Conservation (phyloP, 202 grass and related monocot genomes). For the Dendrocalamus latiflorus region DNA sequence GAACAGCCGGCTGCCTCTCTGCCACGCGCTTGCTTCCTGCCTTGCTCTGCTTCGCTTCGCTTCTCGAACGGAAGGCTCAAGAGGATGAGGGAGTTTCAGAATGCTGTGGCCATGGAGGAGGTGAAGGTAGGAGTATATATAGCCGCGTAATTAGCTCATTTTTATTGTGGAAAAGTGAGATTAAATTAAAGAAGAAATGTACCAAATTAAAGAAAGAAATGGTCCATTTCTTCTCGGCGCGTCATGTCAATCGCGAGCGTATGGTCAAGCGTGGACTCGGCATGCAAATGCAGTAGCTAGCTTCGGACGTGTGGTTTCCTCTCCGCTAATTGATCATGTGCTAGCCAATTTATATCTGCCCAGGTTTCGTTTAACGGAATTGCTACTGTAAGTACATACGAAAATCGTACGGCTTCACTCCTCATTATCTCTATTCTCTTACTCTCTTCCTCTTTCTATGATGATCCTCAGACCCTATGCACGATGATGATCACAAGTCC, state of each 20-base stretch:
- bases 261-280: not conserved
- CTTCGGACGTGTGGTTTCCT: not conserved
- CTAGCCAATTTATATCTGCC: not conserved
- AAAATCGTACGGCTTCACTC: no score
- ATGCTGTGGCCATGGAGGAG: not conserved
- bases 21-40: not conserved
- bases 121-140: not conserved
- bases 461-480: no score
- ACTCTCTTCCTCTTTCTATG: no score
- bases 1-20: not conserved
- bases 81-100: not conserved
- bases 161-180: not conserved
- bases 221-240: not conserved
- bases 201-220: not conserved
- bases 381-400: no score
- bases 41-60: not conserved
- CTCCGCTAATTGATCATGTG: not conserved
- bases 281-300: not conserved
- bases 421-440: no score
- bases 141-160: not conserved
- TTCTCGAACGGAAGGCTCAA: not conserved
- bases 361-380: not conserved
- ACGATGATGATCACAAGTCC: no score
- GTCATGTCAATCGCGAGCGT: not conserved
- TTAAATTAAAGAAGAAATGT: not conserved